A percentile compares a stretch with the other conserved stretches of the same genome.
phyloP scores from a whole-genome alignment of 2,329 filamentous ascomycete genomes.

The Colletotrichum somersetense region DNA sequence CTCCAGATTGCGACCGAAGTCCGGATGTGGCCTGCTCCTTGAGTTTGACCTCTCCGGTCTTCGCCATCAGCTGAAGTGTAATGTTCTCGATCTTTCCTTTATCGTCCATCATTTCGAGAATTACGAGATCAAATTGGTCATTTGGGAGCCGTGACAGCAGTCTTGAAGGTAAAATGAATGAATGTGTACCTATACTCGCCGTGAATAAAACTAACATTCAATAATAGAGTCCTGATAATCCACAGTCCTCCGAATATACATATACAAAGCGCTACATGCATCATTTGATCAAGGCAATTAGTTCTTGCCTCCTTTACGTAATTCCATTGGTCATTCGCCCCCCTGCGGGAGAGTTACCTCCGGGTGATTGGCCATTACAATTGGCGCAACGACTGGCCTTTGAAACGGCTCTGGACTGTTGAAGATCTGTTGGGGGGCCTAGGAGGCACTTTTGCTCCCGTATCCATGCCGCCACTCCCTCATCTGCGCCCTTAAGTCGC shows the following conservation, averaged over 20 bases:
- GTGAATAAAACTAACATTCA: not conserved
- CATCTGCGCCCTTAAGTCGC: not conserved
- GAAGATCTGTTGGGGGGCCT: not conserved
- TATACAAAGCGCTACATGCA: slow-evolving; percentile 28
- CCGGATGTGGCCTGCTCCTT: slow-evolving; percentile 22
- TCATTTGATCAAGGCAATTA: slow-evolving; percentile 6
- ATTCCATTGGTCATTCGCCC: slow-evolving; percentile 36
- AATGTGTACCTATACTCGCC: not conserved
- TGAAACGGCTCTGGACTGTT: slow-evolving; percentile 31
- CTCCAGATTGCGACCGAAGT: not conserved
- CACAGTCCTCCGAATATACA: slow-evolving; percentile 19
- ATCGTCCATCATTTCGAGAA: slow-evolving; percentile 22
- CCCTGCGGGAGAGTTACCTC: slow-evolving; percentile 5
- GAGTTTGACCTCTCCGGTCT: slow-evolving; percentile 9
- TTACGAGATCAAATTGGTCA: slow-evolving; percentile 6
- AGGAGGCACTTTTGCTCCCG: slow-evolving; percentile 32
- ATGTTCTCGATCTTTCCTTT: slow-evolving; percentile 24
- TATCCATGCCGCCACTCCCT: not conserved
- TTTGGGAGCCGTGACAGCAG: not conserved
- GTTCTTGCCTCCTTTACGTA: slow-evolving; percentile 28
- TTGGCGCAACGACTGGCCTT: slow-evolving; percentile 15
- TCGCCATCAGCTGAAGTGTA: slow-evolving; percentile 27
- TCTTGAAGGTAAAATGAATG: not conserved
- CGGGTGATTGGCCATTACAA: slow-evolving; percentile 25
- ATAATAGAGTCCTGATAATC: slow-evolving; percentile 6